Evolutionary conservation across 176 grass and related monocot genomes (phyloP), one percentile per base, ranked within the genome.

Genomic region (Triticum monococcum): DNA sequence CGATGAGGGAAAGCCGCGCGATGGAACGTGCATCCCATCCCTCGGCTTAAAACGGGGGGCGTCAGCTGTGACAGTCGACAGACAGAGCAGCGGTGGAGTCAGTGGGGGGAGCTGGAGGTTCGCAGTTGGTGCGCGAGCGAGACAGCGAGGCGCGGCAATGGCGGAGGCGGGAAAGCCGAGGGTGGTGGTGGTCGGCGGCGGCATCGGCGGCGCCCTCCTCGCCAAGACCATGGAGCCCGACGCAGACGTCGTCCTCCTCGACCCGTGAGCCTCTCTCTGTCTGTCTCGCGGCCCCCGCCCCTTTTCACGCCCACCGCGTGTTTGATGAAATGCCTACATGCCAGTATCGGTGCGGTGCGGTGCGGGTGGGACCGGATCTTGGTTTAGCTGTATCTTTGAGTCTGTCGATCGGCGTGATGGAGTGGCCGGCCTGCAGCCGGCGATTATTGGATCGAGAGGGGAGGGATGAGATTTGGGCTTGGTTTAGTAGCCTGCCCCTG

Each of bases 101-200:
- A 45, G 70, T 36, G n/a, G 0, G 32, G 3, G 32, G 16, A 48
- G 69, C 52, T 68, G 81, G 60, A 20, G 7, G 50, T 28, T 13
- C 24, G 50, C 16, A 5, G 75, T 10, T n/a, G 46, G 10, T 20
- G 38, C 12, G 79, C 5, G 64, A 22, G 33, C 43, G 32, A 24
- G 17, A 79, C 57, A 79, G 81, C 64, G 80, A 50, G 22, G 46
- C 86, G 87, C 87, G 79, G 72, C 77, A 84, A 78, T 20, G 45
- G 57, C 32, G 73, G 52, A 75, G 64, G 62, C 4, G 38, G 45
- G 63, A 80, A 92, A 80, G 68, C 18, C 79, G 18, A 91, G 73
- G 37, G 89, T 96, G 82, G 91, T 93, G 81, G 89, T 96, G 73
- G 80, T 93, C 30, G 94, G 91, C 85, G 94, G 91, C 74, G 94